Evolutionary conservation across 768 basidiomycete species (phyloP), one percentile per base, ranked within the genome.

Genomic region (Phlebiopsis flavidoalba): DNA sequence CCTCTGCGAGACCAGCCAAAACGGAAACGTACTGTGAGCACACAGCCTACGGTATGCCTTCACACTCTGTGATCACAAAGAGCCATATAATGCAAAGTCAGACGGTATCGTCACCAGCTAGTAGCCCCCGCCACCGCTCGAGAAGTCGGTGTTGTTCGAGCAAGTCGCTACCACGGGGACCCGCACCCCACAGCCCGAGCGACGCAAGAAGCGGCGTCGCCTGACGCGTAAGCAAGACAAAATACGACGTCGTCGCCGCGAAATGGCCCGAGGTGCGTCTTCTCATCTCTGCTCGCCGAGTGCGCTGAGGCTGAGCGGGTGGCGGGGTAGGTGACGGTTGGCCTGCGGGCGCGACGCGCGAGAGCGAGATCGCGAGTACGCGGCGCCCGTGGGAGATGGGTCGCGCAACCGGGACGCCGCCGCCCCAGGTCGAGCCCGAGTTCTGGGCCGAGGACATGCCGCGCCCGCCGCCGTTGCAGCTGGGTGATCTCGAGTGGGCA

Each of bases 401-500:
- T 12, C 40, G 8, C 6, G 19, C 10, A 21, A 19, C 36, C 53
- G 40, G 12, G 11, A 10, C n/a, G 54, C 35, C 36, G 26, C 26
- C n/a, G 1, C 2, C 6, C 8, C 54, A 55, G 54, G 19, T 24
- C 35, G 22, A 36, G 58, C 35, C 26, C 6, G 37, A 35, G 14
- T 2, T 2, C 8, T 36, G 15, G 19, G 17, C 26, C 26, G 26
- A 31, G 26, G 26, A 31, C 26, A 31, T 31, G 33, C 7, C 21
- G 21, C 47, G 49, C 8, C 58, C 58, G n/a, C 17, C 31, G 14
- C 58, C 49, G 49, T 14, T 59, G 36, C 31, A 22, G 6, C 48
- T 59, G 14, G 19, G 31, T 7, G 58, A 59, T 31, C 17, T 59
- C 12, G 58, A 59, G 58, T 59, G 31, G n/a, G n/a, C n/a, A 6